These are phyloP conservation scores for Protomyces lactucae-debilis DNA, from an alignment of 1,139 yeast species.

Conservation along the genomic window DNA sequence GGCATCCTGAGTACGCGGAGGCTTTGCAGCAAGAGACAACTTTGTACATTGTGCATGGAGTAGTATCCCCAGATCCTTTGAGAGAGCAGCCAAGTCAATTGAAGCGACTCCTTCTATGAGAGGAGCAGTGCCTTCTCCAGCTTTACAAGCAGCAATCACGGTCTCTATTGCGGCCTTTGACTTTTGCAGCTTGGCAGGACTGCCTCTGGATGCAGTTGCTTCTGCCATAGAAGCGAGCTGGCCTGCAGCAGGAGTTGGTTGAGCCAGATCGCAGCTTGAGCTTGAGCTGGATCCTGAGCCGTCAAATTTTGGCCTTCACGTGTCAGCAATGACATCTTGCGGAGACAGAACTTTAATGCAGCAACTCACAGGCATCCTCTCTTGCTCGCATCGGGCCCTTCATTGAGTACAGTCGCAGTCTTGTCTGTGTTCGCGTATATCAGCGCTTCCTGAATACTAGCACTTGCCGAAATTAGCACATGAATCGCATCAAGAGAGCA, in stretches of 20 bases:
- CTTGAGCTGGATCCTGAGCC: not conserved
- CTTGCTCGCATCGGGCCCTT: too few relatives aligned
- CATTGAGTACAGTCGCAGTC: too few relatives aligned
- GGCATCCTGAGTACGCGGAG: conserved; percentile 12
- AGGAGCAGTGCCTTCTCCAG: not conserved
- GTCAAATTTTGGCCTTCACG: not conserved
- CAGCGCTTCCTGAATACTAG: too few relatives aligned
- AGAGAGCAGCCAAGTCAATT: not conserved
- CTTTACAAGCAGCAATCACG: not conserved
- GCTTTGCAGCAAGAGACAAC: conserved; percentile 16
- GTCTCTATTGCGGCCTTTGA: not conserved
- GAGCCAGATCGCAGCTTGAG: too few relatives aligned
- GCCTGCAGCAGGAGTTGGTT: too few relatives aligned
- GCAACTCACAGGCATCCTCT: too few relatives aligned
- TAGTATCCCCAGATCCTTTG: conserved; percentile 5
- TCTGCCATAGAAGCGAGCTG: too few relatives aligned
- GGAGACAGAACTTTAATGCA: too few relatives aligned
- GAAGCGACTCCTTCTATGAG: not conserved
- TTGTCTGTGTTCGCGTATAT: too few relatives aligned
- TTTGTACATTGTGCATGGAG: conserved; percentile 23
- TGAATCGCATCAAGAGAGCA: conserved; percentile 26
- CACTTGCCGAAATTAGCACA: not conserved
- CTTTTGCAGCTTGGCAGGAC: not conserved
- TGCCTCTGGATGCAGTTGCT: too few relatives aligned
- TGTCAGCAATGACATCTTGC: too few relatives aligned